These are phyloP conservation scores for Colletotrichum sojae DNA, from an alignment of 2,329 filamentous ascomycete species.

Conservation along the genomic window DNA sequence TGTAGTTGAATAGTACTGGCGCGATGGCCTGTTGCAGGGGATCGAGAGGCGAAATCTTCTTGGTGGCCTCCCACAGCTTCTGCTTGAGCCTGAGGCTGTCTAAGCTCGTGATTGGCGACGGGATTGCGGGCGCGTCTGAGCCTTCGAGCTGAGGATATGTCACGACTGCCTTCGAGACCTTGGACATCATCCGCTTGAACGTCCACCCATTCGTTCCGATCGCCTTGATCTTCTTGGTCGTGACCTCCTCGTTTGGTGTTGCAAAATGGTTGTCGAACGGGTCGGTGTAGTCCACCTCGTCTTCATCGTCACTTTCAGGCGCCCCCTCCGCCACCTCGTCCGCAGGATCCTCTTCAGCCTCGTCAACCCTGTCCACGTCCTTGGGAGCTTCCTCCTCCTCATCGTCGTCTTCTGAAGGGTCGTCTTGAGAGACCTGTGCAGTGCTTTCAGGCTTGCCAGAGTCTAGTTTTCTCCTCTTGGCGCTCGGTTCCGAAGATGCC, in stretches of 20 bases:
- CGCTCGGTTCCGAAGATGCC: conserved; percentile 59
- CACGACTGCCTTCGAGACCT: conserved; percentile 63
- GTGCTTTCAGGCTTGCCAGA: conserved; percentile 47
- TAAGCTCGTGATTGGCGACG: conserved; percentile 55
- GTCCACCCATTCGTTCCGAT: conserved; percentile 67
- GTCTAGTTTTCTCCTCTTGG: conserved; percentile 72
- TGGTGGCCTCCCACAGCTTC: conserved; percentile 71
- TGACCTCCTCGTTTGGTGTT: conserved; percentile 72
- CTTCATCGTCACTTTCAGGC: conserved; percentile 43
- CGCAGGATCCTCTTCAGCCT: conserved; percentile 40
- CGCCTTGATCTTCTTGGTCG: conserved; percentile 67
- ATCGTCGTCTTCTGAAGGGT: conserved; percentile 41
- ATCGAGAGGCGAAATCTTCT: conserved; percentile 71
- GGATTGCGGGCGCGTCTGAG: conserved; percentile 50
- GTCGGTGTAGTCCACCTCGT: conserved; percentile 67
- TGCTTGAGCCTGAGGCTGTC: conserved; percentile 76
- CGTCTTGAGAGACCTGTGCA: conserved; percentile 41
- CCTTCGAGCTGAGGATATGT: conserved; percentile 60
- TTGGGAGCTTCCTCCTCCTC: conserved; percentile 41
- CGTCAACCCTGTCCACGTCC: conserved; percentile 41
- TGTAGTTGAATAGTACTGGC: conserved; percentile 84
- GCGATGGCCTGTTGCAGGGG: conserved; percentile 75
- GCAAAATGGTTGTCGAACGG: conserved; percentile 88
- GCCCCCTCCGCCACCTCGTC: conserved; percentile 45
- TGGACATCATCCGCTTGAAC: conserved; percentile 61